Percentiles rank a stretch among this genome's conserved stretches.
Conservation (phyloP, 345 rosid genomes). For the Psidium friedrichsthalianum region DNA sequence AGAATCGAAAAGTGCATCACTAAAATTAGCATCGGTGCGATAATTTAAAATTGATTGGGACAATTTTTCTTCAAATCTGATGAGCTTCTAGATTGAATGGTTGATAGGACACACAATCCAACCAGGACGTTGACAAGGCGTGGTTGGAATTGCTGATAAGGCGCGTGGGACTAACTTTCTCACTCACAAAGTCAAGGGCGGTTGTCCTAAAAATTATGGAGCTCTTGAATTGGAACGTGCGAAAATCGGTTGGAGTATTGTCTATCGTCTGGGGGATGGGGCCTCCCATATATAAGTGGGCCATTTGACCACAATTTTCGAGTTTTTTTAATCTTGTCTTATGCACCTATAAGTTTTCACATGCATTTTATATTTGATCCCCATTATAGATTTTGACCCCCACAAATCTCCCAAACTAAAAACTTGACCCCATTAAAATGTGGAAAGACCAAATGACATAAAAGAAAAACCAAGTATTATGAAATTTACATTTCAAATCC, state of each 20-base stretch:
- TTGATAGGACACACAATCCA: neutral
- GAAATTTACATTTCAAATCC: neutral
- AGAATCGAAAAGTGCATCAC: rapidly evolving
- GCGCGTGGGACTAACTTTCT: neutral
- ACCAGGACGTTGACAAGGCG: neutral
- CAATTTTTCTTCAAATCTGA: neutral
- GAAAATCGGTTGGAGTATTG: neutral
- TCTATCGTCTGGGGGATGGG: neutral
- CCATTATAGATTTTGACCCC: neutral
- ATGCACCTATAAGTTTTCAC: neutral
- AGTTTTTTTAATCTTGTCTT: neutral
- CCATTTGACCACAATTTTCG: neutral
- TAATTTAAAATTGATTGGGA: neutral
- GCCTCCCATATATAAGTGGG: neutral
- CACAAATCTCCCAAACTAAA: neutral
- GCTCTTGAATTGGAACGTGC: neutral
- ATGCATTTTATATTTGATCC: neutral
- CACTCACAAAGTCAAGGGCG: neutral
- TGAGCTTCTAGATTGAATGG: neutral
- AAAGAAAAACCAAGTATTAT: neutral
- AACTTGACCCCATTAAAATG: neutral
- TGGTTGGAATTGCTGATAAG: no score
- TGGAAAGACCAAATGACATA: neutral
- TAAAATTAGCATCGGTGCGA: rapidly evolving
- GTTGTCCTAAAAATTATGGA: neutral